Conservation (phyloP, 192 early-diverging fungal species). For the Geranomyces variabilis region DNA sequence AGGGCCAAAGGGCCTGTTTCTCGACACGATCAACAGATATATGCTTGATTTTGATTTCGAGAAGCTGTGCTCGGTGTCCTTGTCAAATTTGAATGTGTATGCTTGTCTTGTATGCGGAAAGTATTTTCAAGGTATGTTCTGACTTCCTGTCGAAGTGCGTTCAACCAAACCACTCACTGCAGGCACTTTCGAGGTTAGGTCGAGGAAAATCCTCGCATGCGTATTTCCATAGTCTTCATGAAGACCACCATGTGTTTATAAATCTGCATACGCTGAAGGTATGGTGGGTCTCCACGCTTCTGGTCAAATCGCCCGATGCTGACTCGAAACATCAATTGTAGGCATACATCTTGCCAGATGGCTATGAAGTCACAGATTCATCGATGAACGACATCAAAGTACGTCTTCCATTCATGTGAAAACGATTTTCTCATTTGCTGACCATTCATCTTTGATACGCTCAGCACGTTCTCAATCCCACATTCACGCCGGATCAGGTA, state of each 20-base stretch:
- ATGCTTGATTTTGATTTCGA: conserved; percentile 99
- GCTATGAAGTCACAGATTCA: conserved; percentile 83
- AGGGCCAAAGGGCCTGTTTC: conserved; percentile 56
- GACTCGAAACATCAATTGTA: conserved; percentile 21
- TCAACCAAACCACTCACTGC: background rate
- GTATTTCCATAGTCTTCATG: conserved; percentile 93
- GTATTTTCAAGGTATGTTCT: conserved; percentile 78
- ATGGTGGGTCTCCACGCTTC: background rate
- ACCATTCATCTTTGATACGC: background rate
- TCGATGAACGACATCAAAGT: conserved; percentile 94
- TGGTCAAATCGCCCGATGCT: too few relatives aligned
- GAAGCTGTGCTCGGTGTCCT: conserved; percentile 92
- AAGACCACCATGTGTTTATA: conserved; percentile 95
- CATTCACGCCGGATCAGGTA: conserved; percentile 72
- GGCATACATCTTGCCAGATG: conserved; percentile 92
- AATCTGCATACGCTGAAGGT: conserved; percentile 82
- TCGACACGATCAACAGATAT: conserved; percentile 84
- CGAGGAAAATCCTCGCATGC: conserved; percentile 89
- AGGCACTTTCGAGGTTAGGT: conserved; percentile 46
- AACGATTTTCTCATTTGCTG: background rate
- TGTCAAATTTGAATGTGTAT: conserved; percentile 92
- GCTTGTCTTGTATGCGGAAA: conserved; percentile 96
- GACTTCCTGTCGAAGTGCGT: background rate
- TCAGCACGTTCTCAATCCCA: conserved; percentile 83
- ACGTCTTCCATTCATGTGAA: conserved; percentile 1